A percentile compares a stretch with the other conserved stretches of the same genome.
Evolutionary conservation across 176 grass and related monocot genomes (phyloP).

Genomic region (Saccharum officinarum): DNA sequence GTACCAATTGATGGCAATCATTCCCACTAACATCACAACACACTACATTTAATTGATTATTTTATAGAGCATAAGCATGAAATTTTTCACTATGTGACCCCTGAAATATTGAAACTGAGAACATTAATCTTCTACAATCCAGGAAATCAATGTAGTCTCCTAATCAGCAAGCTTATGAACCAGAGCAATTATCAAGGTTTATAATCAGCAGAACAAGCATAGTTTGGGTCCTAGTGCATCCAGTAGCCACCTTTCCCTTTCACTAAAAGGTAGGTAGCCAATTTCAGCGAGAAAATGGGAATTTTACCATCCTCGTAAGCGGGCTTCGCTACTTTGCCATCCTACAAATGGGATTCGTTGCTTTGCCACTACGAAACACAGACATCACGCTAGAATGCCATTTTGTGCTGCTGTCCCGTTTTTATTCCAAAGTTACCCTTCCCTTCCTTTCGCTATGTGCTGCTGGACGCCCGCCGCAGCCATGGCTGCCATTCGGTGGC

Average conservation of each 20-base stretch:
- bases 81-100: background rate
- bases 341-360: no score
- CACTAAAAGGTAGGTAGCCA: background rate
- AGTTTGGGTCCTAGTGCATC: background rate
- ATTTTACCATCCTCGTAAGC: no score
- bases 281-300: no score
- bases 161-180: background rate
- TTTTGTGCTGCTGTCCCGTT: no score
- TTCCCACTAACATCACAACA: background rate
- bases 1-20: background rate
- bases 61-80: background rate
- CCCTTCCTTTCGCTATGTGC: no score
- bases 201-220: background rate
- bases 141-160: background rate
- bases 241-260: background rate
- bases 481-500: no score
- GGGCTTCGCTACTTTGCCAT: no score
- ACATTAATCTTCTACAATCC: background rate
- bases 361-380: no score
- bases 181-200: background rate
- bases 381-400: no score
- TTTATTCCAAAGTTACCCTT: no score
- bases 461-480: no score
- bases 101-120: background rate
- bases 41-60: background rate